phyloP scores from a whole-genome alignment of 257 asterid genomes.

The Plantago major region DNA sequence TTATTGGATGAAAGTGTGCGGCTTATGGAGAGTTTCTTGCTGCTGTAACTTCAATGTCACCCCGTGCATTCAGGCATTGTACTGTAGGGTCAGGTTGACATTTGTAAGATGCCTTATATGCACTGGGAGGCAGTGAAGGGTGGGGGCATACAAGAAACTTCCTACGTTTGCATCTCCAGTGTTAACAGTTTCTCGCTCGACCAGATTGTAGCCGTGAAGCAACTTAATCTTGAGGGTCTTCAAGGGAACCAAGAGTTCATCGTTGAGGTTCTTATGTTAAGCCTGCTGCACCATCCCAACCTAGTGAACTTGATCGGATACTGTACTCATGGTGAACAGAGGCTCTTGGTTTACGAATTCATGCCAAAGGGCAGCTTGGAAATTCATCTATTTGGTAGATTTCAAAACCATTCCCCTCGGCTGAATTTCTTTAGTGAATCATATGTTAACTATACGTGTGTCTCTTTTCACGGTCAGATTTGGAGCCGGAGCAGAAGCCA shows the following conservation, averaged over 20 bases:
- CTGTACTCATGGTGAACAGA: slow-evolving; percentile 73
- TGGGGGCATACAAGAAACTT: no score
- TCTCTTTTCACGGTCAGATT: slow-evolving; percentile 24
- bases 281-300: slow-evolving; percentile 74
- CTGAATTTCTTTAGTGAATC: neutral
- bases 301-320: slow-evolving; percentile 82
- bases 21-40: slow-evolving; percentile 2
- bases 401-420: neutral
- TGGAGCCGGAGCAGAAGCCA: slow-evolving; percentile 48
- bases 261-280: slow-evolving; percentile 84
- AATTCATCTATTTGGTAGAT: slow-evolving; percentile 68
- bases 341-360: slow-evolving; percentile 80
- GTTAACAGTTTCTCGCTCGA: neutral
- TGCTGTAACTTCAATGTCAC: neutral
- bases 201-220: slow-evolving; percentile 79
- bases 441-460: neutral
- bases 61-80: neutral
- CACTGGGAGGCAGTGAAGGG: neutral
- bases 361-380: slow-evolving; percentile 91
- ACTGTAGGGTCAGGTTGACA: neutral
- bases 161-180: no score
- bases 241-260: slow-evolving; percentile 91
- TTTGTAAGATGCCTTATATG: neutral
- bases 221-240: slow-evolving; percentile 79
- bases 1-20: slow-evolving; percentile 7